Conservation (phyloP, 306 rosid genomes). For the Senna siamea region DNA sequence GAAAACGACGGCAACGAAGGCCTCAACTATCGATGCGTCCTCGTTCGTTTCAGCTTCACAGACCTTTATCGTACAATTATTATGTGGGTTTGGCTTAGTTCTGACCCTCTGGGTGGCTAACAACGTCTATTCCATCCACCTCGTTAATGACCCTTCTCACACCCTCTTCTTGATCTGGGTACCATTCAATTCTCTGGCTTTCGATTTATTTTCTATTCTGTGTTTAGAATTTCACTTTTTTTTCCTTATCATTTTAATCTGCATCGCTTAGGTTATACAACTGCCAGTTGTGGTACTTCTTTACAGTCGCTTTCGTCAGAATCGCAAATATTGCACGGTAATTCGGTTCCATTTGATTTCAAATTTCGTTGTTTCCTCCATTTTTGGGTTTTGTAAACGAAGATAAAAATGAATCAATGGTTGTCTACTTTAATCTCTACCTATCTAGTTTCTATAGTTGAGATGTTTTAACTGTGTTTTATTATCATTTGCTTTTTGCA, state of each 20-base stretch:
- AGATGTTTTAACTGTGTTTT: not conserved
- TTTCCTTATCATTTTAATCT: slow-evolving; percentile 13
- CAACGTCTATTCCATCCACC: slow-evolving; percentile 35
- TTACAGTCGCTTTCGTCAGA: slow-evolving; percentile 43
- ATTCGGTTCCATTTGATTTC: not conserved
- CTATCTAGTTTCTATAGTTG: not conserved
- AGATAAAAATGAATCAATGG: not conserved
- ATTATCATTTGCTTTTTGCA: slow-evolving; percentile 34
- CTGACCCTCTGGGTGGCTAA: slow-evolving; percentile 33
- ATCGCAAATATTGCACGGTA: slow-evolving; percentile 47
- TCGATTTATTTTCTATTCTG: no score
- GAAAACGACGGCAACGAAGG: slow-evolving; percentile 20
- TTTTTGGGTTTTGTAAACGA: not conserved
- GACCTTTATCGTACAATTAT: slow-evolving; percentile 23
- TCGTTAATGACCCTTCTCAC: slow-evolving; percentile 45
- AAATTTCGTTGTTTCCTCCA: not conserved
- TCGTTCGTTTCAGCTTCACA: slow-evolving; percentile 34
- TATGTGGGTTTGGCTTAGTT: slow-evolving; percentile 33
- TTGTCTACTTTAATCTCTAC: not conserved
- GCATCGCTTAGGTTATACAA: slow-evolving; percentile 37
- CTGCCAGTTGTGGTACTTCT: slow-evolving; percentile 48
- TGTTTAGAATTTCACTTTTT: not conserved
- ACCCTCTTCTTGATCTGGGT: slow-evolving; percentile 52
- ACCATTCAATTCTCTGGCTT: not conserved
- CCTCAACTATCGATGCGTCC: not conserved